Base-by-base conservation (phyloP, 2,329 filamentous ascomycete species). In the Cercospora beticola region DNA sequence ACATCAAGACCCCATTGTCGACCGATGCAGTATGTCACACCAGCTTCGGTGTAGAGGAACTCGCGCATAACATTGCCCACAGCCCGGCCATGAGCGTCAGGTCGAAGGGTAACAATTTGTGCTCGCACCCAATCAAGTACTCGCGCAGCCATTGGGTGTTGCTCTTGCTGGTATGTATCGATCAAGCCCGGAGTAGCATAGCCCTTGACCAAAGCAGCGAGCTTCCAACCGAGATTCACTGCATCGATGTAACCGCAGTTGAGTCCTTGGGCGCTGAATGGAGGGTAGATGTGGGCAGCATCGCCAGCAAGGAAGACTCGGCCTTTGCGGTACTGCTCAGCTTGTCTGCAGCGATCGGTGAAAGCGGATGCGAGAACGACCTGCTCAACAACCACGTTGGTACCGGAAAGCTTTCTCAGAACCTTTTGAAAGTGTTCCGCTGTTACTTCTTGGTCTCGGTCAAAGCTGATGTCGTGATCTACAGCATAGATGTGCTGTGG, bases 261-360 rank as follows among this genome's bases (percentile, higher is more conserved):
- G 73, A 81, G 77, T 4, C 81, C 81, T 57, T 81, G 79, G 0
- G 79, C 81, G 2, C 80, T 79, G 3, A 72, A 73, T 0, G 79
- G 77, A 16, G 76, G 73, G 12, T 75, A 77, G 26, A 75, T 71
- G 65, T 82, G 79, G 7, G 79, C 79, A 30, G 77, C 69, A 65
- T 81, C 79, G 5, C 78, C 78, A 5, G 75, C 76, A 1, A 80
- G 74, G n/a, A 80, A 68, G 28, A 70, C 59, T 5, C 61, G 65
- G 8, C 68, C 62, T 14, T 23, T 36, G 30, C 65, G 57, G 31
- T 60, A 60, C 57, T 60, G 28, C 14, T 26, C 18, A 9, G 33
- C 57, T 1, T 60, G 57, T 36, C 28, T 60, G 28, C 23, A 21
- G 28, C 57, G 57, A 23, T 60, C 57, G n/a, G 57, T 60, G 28